A percentile compares a stretch with the other conserved stretches of the same genome.
These are phyloP conservation scores for Usnea hakonensis DNA, from an alignment of 495 filamentous ascomycete genomes.

Conservation along the genomic window DNA sequence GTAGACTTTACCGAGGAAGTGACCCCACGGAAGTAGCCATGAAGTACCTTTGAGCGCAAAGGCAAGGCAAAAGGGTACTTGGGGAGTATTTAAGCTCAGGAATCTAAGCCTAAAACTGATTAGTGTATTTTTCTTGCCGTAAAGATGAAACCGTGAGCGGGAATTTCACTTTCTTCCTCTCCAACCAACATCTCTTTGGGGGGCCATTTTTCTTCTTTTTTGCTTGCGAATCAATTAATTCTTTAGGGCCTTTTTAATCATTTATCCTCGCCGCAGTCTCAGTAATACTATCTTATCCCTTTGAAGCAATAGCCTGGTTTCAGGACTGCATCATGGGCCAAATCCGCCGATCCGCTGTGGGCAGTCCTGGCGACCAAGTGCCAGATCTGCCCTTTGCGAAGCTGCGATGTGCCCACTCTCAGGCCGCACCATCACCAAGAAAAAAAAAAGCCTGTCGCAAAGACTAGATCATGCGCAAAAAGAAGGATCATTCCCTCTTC, in stretches of 20 bases:
- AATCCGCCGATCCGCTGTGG: slow-evolving; percentile 12
- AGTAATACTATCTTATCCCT: neutral
- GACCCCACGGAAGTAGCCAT: neutral
- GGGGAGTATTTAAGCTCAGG: no score
- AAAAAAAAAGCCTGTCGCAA: slow-evolving; percentile 9
- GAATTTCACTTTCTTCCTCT: neutral
- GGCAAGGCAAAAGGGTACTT: neutral
- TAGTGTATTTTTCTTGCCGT: neutral
- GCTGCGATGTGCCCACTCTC: slow-evolving; percentile 4
- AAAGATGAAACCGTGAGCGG: neutral
- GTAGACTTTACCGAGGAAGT: neutral
- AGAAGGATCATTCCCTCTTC: slow-evolving; percentile 4
- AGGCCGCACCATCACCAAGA: slow-evolving; percentile 15
- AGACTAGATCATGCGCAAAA: slow-evolving; percentile 14
- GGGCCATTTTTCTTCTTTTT: neutral
- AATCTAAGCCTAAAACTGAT: neutral
- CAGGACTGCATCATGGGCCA: slow-evolving; percentile 10
- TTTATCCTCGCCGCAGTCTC: neutral
- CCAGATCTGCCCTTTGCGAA: slow-evolving; percentile 7
- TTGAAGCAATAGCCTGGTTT: slow-evolving; percentile 8
- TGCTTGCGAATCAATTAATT: no score
- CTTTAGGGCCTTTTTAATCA: no score
- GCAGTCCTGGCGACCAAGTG: slow-evolving; percentile 5
- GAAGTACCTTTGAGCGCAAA: neutral
- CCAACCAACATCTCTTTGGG: neutral